phyloP scores from a whole-genome alignment of 1,284 basidiomycete species.

The Stygiomarasmius scandens region DNA sequence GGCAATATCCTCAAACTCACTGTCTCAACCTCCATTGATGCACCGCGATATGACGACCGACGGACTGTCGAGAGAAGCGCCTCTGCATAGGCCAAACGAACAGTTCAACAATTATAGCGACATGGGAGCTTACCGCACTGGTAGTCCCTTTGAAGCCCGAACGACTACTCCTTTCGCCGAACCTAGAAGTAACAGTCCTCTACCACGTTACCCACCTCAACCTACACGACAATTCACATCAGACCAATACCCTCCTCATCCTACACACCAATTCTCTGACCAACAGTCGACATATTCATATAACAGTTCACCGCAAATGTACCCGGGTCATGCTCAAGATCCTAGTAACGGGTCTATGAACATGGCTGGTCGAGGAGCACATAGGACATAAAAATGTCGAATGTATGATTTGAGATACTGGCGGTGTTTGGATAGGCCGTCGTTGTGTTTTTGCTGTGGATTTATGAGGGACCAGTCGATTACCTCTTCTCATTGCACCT shows the following conservation, averaged over 20 bases:
- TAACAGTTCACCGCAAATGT: conserved; percentile 23
- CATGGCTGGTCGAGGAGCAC: conserved; percentile 46
- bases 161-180: background rate
- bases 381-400: conserved; percentile 25
- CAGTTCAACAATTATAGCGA: conserved; percentile 1
- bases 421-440: no score
- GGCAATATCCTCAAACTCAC: conserved; percentile 36
- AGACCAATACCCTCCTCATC: background rate
- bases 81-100: conserved; percentile 48
- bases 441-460: background rate
- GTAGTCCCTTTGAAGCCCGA: background rate
- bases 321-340: conserved; percentile 26
- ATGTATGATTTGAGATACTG: background rate
- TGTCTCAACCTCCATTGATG: conserved; percentile 34
- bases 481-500: no score
- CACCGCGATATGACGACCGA: conserved; percentile 31
- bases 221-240: conserved; percentile 14
- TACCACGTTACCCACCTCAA: conserved; percentile 19
- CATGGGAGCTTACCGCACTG: conserved; percentile 4
- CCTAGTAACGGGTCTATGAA: conserved; percentile 28
- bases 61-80: conserved; percentile 43
- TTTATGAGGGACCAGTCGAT: no score
- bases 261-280: conserved; percentile 8
- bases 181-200: conserved; percentile 5
- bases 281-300: conserved; percentile 3